phyloP scores from a whole-genome alignment of 345 rosid genomes.

The Camelina hispida region DNA sequence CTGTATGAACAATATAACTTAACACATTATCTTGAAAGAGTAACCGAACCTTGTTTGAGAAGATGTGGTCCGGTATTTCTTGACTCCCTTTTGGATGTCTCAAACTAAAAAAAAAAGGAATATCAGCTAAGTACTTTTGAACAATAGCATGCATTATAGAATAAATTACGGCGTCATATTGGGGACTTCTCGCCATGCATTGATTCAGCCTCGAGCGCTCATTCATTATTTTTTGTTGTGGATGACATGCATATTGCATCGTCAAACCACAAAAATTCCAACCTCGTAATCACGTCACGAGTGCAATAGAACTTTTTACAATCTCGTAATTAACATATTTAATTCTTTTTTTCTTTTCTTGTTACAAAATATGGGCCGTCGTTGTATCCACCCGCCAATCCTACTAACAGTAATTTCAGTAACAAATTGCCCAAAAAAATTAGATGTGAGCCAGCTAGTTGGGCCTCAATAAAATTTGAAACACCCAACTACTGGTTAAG shows the following conservation, averaged over 20 bases:
- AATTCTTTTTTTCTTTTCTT: no score
- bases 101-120: conserved; percentile 48
- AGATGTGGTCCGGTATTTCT: conserved; percentile 66
- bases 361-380: not conserved
- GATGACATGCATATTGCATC: no score
- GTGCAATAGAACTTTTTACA: not conserved
- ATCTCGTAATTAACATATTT: not conserved
- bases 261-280: not conserved
- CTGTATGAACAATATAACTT: not conserved
- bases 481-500: not conserved
- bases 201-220: not conserved
- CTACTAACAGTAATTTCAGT: not conserved
- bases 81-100: conserved; percentile 59
- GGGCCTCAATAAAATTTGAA: not conserved
- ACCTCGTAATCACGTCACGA: not conserved
- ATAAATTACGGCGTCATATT: no score
- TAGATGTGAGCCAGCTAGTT: not conserved
- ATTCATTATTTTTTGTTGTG: no score
- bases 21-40: conserved; percentile 13
- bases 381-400: not conserved
- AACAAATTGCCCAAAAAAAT: not conserved
- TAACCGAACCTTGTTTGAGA: conserved; percentile 43
- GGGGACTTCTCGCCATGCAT: not conserved
- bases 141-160: no score
- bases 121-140: no score